Base-by-base conservation (phyloP, 352 stramenopile species). In the Pythium aphanidermatum region DNA sequence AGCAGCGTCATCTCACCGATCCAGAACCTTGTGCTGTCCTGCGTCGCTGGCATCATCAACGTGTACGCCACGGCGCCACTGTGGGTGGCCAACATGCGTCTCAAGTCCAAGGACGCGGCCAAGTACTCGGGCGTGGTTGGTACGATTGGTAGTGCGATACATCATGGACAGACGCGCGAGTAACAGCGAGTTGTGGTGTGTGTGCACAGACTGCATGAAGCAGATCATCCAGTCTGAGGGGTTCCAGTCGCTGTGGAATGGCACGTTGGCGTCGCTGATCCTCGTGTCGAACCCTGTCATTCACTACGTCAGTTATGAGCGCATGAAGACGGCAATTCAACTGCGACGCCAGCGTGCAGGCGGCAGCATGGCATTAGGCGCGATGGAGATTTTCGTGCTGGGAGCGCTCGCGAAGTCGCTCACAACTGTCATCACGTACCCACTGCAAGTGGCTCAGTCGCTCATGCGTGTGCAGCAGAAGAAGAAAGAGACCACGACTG, bases 221-320 rank as follows among this genome's bases (percentile, higher is more conserved):
- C 71, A 88, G 58, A 65, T 91, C 35, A 63, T 70, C 13, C 55
- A 55, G 8, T 75, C 72, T 19, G 86, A 96, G 46, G 93, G 93
- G 4, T 34, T 94, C 7, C 37, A 58, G 13, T 86, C 84, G 46
- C 77, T 98, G 35, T 98, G 92, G 92, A 92, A 87, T 44, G 92
- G 92, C 26, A 96, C 89, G 21, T 47, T 79, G 20, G 80, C 89
- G 21, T 97, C 89, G 30, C 55, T 98, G 16, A 72, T 98, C 2
- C 74, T 98, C 10, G 91, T 98, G 36, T 95, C 82, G 14, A 98
- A 98, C 68, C 94, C 94, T 6, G 86, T 96, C 43, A 97, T 98
- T 53, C 92, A 98, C 70, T 97, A 96, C 60, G 84, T 97, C 47
- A 83, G 83, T 34, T 98, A 98, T 71, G 94, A 97, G 57, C 75